Base-by-base conservation (phyloP, 345 rosid genomes). In the Eucalyptus sp. region DNA sequence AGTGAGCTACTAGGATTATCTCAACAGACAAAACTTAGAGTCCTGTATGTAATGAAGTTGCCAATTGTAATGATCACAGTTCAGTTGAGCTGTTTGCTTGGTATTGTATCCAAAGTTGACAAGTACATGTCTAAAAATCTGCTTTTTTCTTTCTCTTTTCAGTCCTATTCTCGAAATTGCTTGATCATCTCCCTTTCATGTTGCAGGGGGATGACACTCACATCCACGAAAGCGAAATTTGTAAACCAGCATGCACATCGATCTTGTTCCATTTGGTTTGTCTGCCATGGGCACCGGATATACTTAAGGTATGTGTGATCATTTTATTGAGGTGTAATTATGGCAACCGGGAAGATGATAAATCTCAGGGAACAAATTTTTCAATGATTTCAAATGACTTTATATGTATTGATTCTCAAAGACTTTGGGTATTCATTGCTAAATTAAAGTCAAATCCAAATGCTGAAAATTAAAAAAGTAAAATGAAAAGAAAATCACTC, bases 181-280 rank as follows among this genome's bases (percentile, higher is more conserved):
- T 11, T 79, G 50, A 27, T 50, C 49, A 86, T 88, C 90, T 86
- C 43, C 48, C 24, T 86, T 66, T 84, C 51, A 49, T 54, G 49
- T 87, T 91, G 90, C 96, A 96, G 98, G 92, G 92, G 89, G 86
- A 95, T 95, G 96, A 90, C 79, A 27, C 92, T 94, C 80, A 92
- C 86, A 90, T 96, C 98, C 86, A 90, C 64, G 71, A 96, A 96
- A 91, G 96, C 97, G 10, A 93, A 89, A 88, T 94, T 91, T 89
- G 94, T 95, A 68, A 87, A 88, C 52, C 92, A 89, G 62, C 90
- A 91, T 44, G 94, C 92, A 3, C 95, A 94, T 66, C 89, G 41
- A 86, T 93, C 92, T 66, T 95, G 98, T 86, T 91, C 92, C 71
- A 89, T 95, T 87, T 93, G 93, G 95, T 96, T 95, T 91, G 89